Base-by-base conservation (phyloP, 164 flowering plant species). In the Nelumbo lutea region DNA sequence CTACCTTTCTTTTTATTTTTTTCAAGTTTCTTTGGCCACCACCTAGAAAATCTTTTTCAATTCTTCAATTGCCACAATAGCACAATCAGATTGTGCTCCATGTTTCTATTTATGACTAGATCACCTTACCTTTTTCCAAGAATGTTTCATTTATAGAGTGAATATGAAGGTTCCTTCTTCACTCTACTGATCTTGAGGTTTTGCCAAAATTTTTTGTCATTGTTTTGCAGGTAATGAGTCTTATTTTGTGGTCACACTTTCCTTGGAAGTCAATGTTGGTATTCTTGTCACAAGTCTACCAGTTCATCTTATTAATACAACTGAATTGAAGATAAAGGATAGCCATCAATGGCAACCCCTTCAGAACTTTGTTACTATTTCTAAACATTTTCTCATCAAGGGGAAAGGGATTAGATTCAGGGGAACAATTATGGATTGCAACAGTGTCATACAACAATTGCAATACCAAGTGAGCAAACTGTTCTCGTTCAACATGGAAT, bases 321-420 rank as follows among this genome's bases (percentile, higher is more conserved):
- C 96, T 13, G 95, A 94, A 74, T 59, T 91, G 67, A 94, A 88
- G 85, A 67, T 80, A 51, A 80, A 67, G 76, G 80, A 73, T 39
- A 83, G 77, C 67, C 69, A 80, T 69, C 88, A 82, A 57, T 94
- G 97, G 98, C 93, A 83, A 72, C 95, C 96, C 52, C 88, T 94
- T 68, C 91, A 84, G 73, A 86, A 88, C 62, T 91, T 86, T 82
- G 97, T 90, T 14, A 68, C 86, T 42, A 90, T 94, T 52, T 85
- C 91, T 59, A 82, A 83, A 69, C 91, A 87, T 79, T 83, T 89
- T 69, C 67, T 61, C 41, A 82, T 91, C 61, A 82, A 76, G 82
- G 96, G 87, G 50, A 85, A 74, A 64, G 97, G 97, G 46, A 60
- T 91, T 60, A 81, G 93, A 72, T 82, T 91, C 66, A 81, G 73